phyloP scores from a whole-genome alignment of 306 rosid genomes.

The Cucurbita pepo region DNA sequence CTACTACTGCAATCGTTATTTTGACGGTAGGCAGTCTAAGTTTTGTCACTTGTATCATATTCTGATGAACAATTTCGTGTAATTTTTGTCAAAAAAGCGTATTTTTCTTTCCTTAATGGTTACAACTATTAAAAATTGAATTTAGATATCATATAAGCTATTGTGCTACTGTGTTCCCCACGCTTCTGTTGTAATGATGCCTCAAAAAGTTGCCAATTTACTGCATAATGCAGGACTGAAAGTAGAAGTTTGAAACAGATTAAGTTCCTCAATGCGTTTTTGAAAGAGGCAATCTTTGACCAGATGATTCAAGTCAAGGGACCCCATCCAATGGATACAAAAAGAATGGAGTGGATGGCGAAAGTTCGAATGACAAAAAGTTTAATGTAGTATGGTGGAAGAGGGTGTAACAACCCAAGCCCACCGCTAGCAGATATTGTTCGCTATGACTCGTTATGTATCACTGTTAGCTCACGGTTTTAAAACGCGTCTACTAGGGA shows the following conservation, averaged over 20 bases:
- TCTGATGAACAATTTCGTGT: not conserved
- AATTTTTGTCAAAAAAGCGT: not conserved
- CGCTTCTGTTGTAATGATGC: not conserved
- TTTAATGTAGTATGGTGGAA: too few species aligned
- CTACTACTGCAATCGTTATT: constrained; percentile 95
- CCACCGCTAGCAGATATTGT: too few species aligned
- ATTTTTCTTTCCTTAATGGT: not conserved
- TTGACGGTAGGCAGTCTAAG: constrained; percentile 54
- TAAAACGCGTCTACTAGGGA: too few species aligned
- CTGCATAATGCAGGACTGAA: not conserved
- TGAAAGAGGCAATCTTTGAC: not conserved
- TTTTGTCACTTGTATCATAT: not conserved
- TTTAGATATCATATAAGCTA: not conserved
- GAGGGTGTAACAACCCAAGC: too few species aligned
- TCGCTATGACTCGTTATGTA: too few species aligned
- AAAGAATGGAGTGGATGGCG: not conserved
- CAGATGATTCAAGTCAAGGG: not conserved
- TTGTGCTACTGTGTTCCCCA: not conserved
- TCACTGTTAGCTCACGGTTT: too few species aligned
- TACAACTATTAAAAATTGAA: not conserved
- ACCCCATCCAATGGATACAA: not conserved
- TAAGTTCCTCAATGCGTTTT: not conserved
- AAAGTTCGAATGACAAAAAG: too few species aligned
- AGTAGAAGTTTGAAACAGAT: not conserved
- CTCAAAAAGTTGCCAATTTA: not conserved